Evolutionary conservation across 768 basidiomycete species (phyloP).

Genomic region (Lentinula sp.): DNA sequence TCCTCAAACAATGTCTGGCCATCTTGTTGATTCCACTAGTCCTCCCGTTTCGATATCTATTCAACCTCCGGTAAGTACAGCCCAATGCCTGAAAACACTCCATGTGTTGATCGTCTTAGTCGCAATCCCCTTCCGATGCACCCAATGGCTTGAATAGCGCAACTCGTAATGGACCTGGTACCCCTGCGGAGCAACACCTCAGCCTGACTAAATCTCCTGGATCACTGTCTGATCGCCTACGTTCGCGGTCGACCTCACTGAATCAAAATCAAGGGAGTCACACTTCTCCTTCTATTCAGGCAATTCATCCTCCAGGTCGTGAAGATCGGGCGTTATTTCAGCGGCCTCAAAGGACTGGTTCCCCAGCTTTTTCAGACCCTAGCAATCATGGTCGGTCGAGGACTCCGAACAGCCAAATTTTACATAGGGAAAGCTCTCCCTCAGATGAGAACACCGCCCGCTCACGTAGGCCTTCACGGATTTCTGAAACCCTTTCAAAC

Average conservation of each 20-base stretch:
- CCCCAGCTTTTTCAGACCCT: neutral
- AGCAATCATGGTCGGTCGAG: neutral
- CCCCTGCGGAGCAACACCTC: neutral
- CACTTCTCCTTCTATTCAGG: neutral
- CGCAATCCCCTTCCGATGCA: slow-evolving; percentile 4
- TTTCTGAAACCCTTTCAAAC: neutral
- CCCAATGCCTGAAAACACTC: too few relatives aligned
- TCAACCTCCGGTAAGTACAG: slow-evolving; percentile 1
- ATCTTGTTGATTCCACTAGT: neutral
- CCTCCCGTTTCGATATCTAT: slow-evolving; percentile 5
- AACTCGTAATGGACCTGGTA: neutral
- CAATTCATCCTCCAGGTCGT: neutral
- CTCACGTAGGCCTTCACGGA: neutral
- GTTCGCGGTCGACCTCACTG: neutral
- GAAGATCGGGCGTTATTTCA: neutral
- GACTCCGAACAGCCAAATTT: neutral
- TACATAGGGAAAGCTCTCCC: neutral
- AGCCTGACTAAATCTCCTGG: neutral
- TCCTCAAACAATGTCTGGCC: neutral
- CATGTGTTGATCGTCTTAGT: neutral
- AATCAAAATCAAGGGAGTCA: neutral
- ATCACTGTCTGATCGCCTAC: neutral
- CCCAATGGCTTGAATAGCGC: neutral
- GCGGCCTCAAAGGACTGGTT: neutral
- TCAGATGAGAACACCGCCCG: neutral